These are phyloP conservation scores for Pyrus pyrifolia DNA, from an alignment of 306 rosid genomes.

Conservation along the genomic window DNA sequence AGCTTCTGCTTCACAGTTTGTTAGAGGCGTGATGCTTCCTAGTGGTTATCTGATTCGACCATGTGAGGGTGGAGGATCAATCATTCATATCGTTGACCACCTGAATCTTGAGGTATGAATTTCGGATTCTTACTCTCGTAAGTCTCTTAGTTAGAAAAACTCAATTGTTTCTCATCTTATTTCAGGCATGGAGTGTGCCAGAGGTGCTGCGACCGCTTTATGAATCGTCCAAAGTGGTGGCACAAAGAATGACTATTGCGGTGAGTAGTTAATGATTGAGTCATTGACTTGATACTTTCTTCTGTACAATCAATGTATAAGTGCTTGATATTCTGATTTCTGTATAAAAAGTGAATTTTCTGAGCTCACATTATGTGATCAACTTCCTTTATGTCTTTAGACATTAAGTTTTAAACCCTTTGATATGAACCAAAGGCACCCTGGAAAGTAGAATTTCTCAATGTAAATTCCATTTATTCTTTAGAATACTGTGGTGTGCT, in stretches of 20 bases:
- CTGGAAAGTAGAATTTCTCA: neutral
- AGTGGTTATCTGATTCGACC: slow-evolving; percentile 96
- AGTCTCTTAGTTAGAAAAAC: neutral
- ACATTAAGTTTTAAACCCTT: neutral
- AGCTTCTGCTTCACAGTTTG: slow-evolving; percentile 73
- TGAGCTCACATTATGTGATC: neutral
- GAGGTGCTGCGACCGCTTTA: slow-evolving; percentile 94
- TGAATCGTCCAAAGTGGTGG: slow-evolving; percentile 86
- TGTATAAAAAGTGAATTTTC: neutral
- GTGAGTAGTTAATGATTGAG: slow-evolving; percentile 33
- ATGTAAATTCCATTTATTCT: neutral
- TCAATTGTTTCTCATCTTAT: slow-evolving; percentile 9
- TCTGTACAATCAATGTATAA: neutral
- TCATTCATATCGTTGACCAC: slow-evolving; percentile 95
- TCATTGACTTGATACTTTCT: neutral
- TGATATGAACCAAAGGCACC: neutral
- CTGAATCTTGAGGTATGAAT: slow-evolving; percentile 77
- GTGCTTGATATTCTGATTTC: neutral
- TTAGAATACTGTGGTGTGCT: neutral
- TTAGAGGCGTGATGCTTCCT: slow-evolving; percentile 81
- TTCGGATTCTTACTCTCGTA: neutral
- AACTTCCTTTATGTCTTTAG: neutral
- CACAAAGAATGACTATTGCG: slow-evolving; percentile 90
- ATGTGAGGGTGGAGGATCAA: slow-evolving; percentile 98
- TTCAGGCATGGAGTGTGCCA: slow-evolving; percentile 94